A percentile compares a stretch with the other conserved stretches of the same genome.
Evolutionary conservation across 306 rosid genomes (phyloP).

Genomic region (Pterocarpus santalinus): DNA sequence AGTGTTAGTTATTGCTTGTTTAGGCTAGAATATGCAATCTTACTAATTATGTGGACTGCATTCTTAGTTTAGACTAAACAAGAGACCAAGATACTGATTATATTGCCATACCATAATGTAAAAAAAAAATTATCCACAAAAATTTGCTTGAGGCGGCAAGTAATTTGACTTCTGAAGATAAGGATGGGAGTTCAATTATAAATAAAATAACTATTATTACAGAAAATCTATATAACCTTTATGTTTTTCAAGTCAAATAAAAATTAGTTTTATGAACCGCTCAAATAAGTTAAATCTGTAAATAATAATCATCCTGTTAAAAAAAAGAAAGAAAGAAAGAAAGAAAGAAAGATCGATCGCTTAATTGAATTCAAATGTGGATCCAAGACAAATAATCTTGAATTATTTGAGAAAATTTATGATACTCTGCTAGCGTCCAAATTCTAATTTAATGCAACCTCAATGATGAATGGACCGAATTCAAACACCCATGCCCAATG

Average conservation of each 20-base stretch:
- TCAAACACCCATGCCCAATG: slow-evolving; percentile 43
- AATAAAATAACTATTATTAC: too few species aligned
- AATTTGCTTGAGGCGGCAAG: too few species aligned
- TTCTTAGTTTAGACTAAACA: slow-evolving; percentile 22
- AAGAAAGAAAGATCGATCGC: not conserved
- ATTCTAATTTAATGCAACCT: slow-evolving; percentile 38
- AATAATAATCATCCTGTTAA: too few species aligned
- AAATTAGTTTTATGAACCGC: too few species aligned
- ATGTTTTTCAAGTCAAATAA: too few species aligned
- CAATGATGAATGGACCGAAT: slow-evolving; percentile 48
- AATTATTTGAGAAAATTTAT: slow-evolving; percentile 12
- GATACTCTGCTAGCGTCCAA: slow-evolving; percentile 6
- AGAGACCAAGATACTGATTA: not conserved
- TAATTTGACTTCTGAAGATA: too few species aligned
- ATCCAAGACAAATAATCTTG: slow-evolving; percentile 13
- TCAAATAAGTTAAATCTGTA: too few species aligned
- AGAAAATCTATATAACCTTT: too few species aligned
- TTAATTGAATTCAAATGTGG: slow-evolving; percentile 17
- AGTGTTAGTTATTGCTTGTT: not conserved
- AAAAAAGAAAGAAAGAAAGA: too few species aligned
- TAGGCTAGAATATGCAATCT: slow-evolving; percentile 16
- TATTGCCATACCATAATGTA: slow-evolving; percentile 1
- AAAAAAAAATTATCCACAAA: too few species aligned
- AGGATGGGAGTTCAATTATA: too few species aligned
- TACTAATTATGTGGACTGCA: not conserved